Conservation (phyloP, 306 rosid species). For the Lathyrus aphaca region DNA sequence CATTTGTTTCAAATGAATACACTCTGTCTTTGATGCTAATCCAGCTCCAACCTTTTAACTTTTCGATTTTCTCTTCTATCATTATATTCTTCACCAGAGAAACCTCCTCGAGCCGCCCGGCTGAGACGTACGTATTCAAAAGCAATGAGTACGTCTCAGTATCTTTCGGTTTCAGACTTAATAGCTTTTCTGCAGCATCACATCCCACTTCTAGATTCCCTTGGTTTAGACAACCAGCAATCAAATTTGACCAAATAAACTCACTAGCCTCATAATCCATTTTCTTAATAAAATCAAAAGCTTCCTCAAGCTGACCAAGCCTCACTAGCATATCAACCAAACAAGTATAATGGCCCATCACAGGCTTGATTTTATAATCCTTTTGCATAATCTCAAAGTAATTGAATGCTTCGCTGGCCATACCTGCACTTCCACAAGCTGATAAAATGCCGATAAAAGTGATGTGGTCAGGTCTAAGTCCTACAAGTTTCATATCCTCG, state of each 20-base stretch:
- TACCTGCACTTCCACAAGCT: conserved; percentile 82
- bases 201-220: conserved; percentile 69
- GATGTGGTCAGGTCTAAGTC: conserved; percentile 71
- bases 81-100: conserved; percentile 68
- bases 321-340: conserved; percentile 78
- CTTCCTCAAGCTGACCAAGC: conserved; percentile 68
- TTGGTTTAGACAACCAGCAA: conserved; percentile 74
- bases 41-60: conserved; percentile 87
- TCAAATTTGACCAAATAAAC: conserved; percentile 70
- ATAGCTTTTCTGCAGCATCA: conserved; percentile 72
- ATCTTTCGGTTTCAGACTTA: conserved; percentile 75
- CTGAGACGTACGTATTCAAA: conserved; percentile 66
- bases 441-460: conserved; percentile 90
- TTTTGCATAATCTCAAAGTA: conserved; percentile 81
- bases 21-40: conserved; percentile 74
- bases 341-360: conserved; percentile 83
- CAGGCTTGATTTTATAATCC: conserved; percentile 77
- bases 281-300: conserved; percentile 62
- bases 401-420: conserved; percentile 70
- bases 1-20: conserved; percentile 71
- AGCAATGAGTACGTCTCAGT: conserved; percentile 57
- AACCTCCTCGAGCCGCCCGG: conserved; percentile 66
- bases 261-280: conserved; percentile 73
- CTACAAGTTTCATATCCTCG: conserved; percentile 77
- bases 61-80: conserved; percentile 67